Conservation (phyloP, 176 grass and related monocot species). For the Aegilops sharonensis region DNA sequence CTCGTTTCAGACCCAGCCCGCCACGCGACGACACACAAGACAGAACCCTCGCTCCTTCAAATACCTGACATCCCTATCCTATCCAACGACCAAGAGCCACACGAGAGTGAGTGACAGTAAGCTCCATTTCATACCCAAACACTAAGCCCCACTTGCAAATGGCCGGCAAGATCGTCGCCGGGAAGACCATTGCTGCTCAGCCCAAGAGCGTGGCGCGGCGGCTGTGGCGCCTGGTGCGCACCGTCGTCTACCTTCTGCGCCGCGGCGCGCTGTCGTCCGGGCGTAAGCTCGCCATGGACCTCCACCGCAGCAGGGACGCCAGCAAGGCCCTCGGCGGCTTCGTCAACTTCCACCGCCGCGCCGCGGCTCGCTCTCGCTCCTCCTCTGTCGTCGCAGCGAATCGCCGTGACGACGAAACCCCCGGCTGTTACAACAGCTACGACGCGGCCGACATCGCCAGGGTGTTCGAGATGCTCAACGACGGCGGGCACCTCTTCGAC, state of each 20-base stretch:
- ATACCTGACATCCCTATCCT: neutral
- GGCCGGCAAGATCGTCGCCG: neutral
- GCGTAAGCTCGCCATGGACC: slow-evolving; percentile 65
- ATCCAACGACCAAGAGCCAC: too few species aligned
- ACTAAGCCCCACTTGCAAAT: neutral
- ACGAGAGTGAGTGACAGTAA: too few species aligned
- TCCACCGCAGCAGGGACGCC: slow-evolving; percentile 61
- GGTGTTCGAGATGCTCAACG: slow-evolving; percentile 57
- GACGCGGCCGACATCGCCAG: slow-evolving; percentile 61
- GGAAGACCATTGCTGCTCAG: neutral
- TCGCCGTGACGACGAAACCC: neutral
- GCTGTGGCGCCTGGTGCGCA: slow-evolving; percentile 61
- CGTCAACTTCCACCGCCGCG: slow-evolving; percentile 43
- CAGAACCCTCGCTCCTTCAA: neutral
- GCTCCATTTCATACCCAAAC: too few species aligned
- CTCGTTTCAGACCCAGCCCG: too few species aligned
- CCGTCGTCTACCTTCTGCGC: slow-evolving; percentile 69
- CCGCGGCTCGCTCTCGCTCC: neutral
- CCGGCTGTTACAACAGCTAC: slow-evolving; percentile 22
- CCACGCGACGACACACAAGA: too few species aligned
- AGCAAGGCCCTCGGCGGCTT: slow-evolving; percentile 71
- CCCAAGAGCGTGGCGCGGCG: slow-evolving; percentile 32
- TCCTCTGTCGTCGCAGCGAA: neutral
- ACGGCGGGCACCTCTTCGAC: slow-evolving; percentile 18
- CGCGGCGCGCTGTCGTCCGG: slow-evolving; percentile 45